Evolutionary conservation across 2,329 filamentous ascomycete species (phyloP).

Genomic region (Teratosphaeria epicoccoides): DNA sequence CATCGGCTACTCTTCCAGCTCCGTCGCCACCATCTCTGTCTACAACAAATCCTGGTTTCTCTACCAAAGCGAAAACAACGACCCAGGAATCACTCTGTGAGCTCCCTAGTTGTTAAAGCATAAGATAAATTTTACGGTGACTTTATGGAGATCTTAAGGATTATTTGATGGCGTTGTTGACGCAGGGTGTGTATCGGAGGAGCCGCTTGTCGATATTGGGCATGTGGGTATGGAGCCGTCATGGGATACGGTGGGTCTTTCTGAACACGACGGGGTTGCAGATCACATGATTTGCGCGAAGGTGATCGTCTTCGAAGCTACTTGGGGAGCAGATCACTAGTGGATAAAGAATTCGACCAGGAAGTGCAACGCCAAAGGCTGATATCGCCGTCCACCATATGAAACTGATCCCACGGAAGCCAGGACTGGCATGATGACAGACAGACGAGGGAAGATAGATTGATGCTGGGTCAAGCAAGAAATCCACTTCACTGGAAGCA

Average conservation of each 20-base stretch:
- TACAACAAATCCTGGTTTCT: constrained; percentile 33
- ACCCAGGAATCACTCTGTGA: constrained; percentile 35
- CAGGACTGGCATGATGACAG: no score
- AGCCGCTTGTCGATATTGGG: constrained; percentile 34
- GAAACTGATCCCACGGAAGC: no score
- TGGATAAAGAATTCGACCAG: no score
- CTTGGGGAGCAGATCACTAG: no score
- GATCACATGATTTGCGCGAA: no score
- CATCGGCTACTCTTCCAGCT: constrained; percentile 30
- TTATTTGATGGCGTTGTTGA: constrained; percentile 31
- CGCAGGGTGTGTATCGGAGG: constrained; percentile 28
- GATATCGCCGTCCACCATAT: no score
- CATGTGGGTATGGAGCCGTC: constrained; percentile 29
- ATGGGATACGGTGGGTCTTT: constrained; percentile 12
- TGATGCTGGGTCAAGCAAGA: no score
- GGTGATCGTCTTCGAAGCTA: no score
- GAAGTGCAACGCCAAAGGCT: no score
- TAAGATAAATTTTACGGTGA: constrained; percentile 29
- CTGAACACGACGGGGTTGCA: constrained; percentile 9
- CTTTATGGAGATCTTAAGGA: constrained; percentile 33
- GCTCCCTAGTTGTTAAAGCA: constrained; percentile 25
- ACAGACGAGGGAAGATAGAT: no score
- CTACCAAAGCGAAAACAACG: constrained; percentile 33
- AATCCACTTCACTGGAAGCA: no score
- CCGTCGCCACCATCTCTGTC: constrained; percentile 28